Base-by-base conservation (phyloP, 2,329 filamentous ascomycete genomes). In the Corniculantispora saksenae region DNA sequence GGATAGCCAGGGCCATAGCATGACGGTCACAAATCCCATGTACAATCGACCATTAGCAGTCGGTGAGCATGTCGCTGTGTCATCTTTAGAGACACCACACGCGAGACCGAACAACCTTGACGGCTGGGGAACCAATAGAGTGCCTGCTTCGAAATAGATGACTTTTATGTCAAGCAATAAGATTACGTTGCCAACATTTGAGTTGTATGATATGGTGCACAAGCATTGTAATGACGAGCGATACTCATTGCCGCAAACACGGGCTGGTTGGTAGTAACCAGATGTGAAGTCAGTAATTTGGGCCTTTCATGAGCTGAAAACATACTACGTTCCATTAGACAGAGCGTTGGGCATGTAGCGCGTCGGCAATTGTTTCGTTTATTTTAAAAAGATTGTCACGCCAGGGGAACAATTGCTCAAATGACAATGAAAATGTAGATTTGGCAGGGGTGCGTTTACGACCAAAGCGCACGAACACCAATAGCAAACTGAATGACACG, bases 401-500 rank as follows among this genome's bases (percentile, higher is more conserved):
- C 13, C 45, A 50, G 19, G 10, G 13, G 23, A 13, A n/a, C 19
- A 57, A 35, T 32, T 32, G 25, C 7, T 27, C 19, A 25, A 48
- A 25, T 21, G 9, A 17, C 40, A 60, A 19, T 51, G 17, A 6
- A n/a, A 13, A 43, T 13, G 47, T 13, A 10, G 40, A 53, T 53
- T 43, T 47, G 29, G 21, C 48, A 43, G 32, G 32, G 38, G 19
- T 32, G 21, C 17, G 51, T 50, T 25, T 50, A 32, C 38, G 38
- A 55, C 50, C 54, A 47, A 25, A 27, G 50, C 23, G 50, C 60
- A 62, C 60, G 50, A 62, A 47, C 55, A 43, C 53, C 53, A 21
- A 53, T 38, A 65, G 45, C 66, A 69, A 62, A 61, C 63, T 25
- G 12, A 27, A 47, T 55, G 38, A 47, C 27, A 55, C 27, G 27